Conservation (phyloP, 805 yeast species). For the Saccharomycopsis malanga region DNA sequence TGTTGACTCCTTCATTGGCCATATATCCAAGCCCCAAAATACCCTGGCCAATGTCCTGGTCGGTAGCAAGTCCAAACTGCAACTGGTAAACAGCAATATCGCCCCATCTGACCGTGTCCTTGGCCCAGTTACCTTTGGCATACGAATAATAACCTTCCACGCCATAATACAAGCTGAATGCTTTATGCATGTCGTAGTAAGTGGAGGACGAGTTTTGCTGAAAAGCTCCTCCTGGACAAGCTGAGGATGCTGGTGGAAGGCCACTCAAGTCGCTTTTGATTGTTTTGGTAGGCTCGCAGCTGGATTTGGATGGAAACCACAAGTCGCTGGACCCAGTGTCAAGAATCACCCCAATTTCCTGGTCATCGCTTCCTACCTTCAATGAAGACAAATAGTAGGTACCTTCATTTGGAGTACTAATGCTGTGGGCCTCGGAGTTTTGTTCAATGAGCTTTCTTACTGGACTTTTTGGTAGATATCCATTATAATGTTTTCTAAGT, state of each 20-base stretch:
- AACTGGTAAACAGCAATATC: conserved; percentile 15
- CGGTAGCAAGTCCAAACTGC: conserved; percentile 44
- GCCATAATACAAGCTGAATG: conserved; percentile 14
- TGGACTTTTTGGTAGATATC: too few species aligned
- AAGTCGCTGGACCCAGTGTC: too few species aligned
- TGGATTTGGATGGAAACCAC: too few species aligned
- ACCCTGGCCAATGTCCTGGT: conserved; percentile 37
- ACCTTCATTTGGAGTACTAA: too few species aligned
- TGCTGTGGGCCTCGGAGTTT: too few species aligned
- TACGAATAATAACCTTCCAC: conserved; percentile 27
- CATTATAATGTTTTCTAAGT: too few species aligned
- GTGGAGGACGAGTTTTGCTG: conserved; percentile 5
- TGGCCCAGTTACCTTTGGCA: conserved; percentile 42
- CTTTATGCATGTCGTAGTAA: conserved; percentile 1
- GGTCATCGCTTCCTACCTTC: too few species aligned
- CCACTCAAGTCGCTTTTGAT: not conserved
- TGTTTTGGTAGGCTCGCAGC: conserved; percentile 10
- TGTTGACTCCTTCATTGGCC: conserved; percentile 14
- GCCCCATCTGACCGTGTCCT: conserved; percentile 16
- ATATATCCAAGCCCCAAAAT: conserved; percentile 14
- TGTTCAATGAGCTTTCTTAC: too few species aligned
- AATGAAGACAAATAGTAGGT: too few species aligned
- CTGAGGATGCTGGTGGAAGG: conserved; percentile 11
- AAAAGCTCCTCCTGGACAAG: conserved; percentile 17
- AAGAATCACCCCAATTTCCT: too few species aligned